Percentiles rank a stretch among this genome's conserved stretches.
phyloP scores from a whole-genome alignment of 768 basidiomycete genomes.

The Cystoderma amianthinum region DNA sequence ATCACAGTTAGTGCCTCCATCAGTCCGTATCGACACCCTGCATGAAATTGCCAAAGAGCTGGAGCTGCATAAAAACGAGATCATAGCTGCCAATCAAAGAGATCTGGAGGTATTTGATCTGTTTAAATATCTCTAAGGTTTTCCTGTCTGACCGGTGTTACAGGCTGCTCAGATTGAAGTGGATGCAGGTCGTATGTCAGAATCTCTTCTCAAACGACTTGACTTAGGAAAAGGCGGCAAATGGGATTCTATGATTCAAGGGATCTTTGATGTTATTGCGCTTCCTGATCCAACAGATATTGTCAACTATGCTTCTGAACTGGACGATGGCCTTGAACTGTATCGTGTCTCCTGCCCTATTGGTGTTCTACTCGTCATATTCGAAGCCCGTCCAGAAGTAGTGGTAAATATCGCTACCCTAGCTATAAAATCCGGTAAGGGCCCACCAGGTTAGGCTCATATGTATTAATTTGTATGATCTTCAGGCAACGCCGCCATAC shows the following conservation, averaged over 20 bases:
- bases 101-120: conserved; percentile 62
- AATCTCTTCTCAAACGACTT: conserved; percentile 77
- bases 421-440: conserved; percentile 93
- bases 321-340: conserved; percentile 83
- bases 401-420: conserved; percentile 95
- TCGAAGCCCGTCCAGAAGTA: conserved; percentile 95
- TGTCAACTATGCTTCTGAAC: conserved; percentile 82
- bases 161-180: conserved; percentile 78
- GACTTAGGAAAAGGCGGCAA: conserved; percentile 78
- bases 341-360: conserved; percentile 96
- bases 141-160: conserved; percentile 1
- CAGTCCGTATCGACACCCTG: conserved; percentile 68
- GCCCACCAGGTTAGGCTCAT: background rate
- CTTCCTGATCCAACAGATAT: conserved; percentile 84
- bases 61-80: conserved; percentile 51
- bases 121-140: conserved; percentile 1
- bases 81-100: conserved; percentile 73
- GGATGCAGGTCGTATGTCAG: conserved; percentile 77
- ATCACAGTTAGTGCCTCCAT: conserved; percentile 71
- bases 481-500: conserved; percentile 90
- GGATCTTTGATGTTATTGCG: conserved; percentile 78
- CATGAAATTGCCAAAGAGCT: conserved; percentile 64
- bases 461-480: conserved; percentile 1
- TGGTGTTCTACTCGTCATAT: conserved; percentile 93
- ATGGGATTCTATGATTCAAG: conserved; percentile 92